phyloP scores from a whole-genome alignment of 495 filamentous ascomycete species.

The Aspergillus asperescens region DNA sequence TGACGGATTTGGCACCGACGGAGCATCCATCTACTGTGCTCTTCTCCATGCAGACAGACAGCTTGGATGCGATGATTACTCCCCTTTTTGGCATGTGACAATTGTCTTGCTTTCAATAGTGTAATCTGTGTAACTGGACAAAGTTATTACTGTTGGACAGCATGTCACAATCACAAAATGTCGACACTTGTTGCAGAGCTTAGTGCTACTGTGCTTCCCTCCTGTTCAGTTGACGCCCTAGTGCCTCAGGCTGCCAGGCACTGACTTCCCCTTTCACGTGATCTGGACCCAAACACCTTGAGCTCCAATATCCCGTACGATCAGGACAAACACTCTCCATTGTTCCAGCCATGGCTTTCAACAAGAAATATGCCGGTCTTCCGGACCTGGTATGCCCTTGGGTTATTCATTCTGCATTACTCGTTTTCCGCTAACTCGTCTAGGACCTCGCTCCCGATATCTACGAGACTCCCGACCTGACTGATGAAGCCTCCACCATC shows the following conservation, averaged over 20 bases:
- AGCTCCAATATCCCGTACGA: background rate
- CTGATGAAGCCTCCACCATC: constrained; percentile 79
- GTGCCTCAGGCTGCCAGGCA: constrained; percentile 11
- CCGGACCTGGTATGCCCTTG: constrained; percentile 65
- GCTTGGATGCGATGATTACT: background rate
- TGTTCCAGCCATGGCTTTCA: constrained; percentile 40
- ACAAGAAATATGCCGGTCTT: constrained; percentile 75
- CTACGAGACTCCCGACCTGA: constrained; percentile 90
- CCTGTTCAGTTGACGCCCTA: too few relatives aligned
- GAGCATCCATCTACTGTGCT: too few relatives aligned
- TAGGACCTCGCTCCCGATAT: constrained; percentile 89
- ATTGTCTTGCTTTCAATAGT: background rate
- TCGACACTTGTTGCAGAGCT: background rate
- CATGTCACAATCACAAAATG: background rate
- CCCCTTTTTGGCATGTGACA: constrained; percentile 4
- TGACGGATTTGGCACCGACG: too few relatives aligned
- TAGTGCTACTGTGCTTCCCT: background rate
- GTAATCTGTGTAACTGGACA: constrained; percentile 1
- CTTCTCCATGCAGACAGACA: background rate
- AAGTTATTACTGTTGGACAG: constrained; percentile 1
- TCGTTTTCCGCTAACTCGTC: background rate
- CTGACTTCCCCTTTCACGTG: constrained; percentile 16
- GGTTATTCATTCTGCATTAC: background rate
- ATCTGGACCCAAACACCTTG: constrained; percentile 6
- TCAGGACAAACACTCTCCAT: constrained; percentile 1